Percentiles rank a stretch among this genome's conserved stretches.
Evolutionary conservation across 1,284 basidiomycete species (phyloP).

Genomic region (Marasmius fiardii): DNA sequence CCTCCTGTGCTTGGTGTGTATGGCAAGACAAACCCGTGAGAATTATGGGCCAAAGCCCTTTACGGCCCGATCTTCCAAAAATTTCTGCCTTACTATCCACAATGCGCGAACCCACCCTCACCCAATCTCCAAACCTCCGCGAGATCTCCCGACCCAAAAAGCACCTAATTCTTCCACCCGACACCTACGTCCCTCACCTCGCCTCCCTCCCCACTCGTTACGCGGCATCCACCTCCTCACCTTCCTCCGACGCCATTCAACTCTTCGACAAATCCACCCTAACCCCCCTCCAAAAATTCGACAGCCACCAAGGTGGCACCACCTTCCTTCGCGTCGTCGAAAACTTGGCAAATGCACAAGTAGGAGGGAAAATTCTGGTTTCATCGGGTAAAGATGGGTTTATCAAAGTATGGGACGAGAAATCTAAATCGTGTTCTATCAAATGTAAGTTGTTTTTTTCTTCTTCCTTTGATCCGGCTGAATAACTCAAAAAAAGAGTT

Average conservation of each 20-base stretch:
- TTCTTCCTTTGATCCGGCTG: constrained; percentile 23
- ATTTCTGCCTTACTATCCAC: not conserved
- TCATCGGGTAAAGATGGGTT: constrained; percentile 64
- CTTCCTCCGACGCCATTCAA: constrained; percentile 40
- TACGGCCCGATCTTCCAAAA: too few species aligned
- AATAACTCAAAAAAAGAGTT: constrained; percentile 44
- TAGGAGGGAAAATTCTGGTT: constrained; percentile 35
- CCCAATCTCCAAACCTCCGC: not conserved
- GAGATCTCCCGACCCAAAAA: not conserved
- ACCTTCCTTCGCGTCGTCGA: constrained; percentile 44
- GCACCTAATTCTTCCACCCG: not conserved
- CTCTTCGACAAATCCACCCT: constrained; percentile 59
- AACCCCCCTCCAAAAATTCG: constrained; percentile 36
- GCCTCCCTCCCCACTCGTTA: not conserved
- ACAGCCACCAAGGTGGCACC: constrained; percentile 52
- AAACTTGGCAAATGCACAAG: constrained; percentile 23
- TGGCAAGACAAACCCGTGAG: too few species aligned
- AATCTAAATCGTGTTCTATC: constrained; percentile 47
- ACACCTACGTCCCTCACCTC: not conserved
- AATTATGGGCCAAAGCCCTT: too few species aligned
- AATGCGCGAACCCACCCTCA: not conserved
- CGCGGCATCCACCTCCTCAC: constrained; percentile 1
- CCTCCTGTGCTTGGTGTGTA: too few species aligned
- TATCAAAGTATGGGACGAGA: constrained; percentile 69
- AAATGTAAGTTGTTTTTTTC: constrained; percentile 47